Base-by-base conservation (phyloP, 176 grass and related monocot species). In the Dendrocalamus sinicus region DNA sequence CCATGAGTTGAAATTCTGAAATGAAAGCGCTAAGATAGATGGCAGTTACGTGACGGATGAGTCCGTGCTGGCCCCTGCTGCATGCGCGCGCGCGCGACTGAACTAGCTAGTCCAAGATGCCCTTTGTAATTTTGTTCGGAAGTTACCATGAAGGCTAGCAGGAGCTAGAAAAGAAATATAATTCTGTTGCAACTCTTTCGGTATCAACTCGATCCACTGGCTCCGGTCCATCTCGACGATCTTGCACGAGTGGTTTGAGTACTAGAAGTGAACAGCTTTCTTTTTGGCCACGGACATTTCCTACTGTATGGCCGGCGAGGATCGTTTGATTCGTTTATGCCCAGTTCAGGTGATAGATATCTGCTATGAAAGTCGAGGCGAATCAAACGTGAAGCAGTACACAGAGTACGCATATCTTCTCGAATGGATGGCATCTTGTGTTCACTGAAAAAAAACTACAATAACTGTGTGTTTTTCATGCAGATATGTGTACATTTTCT, bases 131-230 rank as follows among this genome's bases (percentile, higher is more conserved):
- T 65, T 35, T 60, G 9, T 67, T 75, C 5, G 20, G 41, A 85
- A 85, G 82, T 60, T 48, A 72, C 46, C 40, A 48, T 13, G 67
- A 70, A 51, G 20, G 32, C 41, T 22, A 70, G 43, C 44, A 15
- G 1, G 9, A 67, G 72, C 72, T 1, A 51, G 44, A 53, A 70
- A 22, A 58, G 57, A 89, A 37, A 30, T 30, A 30, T 30, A 57
- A 47, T 17, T 19, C 13, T 14, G 64, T 30, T 15, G 65, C 73
- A 37, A 59, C 65, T 73, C 73, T 83, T 87, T 90, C 67, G 67
- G 74, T 44, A 60, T 87, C 84, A 50, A 52, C 79, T 79, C n/a
- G n/a, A n/a, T n/a, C 84, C 79, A 67, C 73, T 43, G 64, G 46
- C 87, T 88, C 54, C 57, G 52, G 48, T 37, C 86, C 26, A 22